Evolutionary conservation across 495 filamentous ascomycete species (phyloP).

Genomic region (Aspergillus leporis): DNA sequence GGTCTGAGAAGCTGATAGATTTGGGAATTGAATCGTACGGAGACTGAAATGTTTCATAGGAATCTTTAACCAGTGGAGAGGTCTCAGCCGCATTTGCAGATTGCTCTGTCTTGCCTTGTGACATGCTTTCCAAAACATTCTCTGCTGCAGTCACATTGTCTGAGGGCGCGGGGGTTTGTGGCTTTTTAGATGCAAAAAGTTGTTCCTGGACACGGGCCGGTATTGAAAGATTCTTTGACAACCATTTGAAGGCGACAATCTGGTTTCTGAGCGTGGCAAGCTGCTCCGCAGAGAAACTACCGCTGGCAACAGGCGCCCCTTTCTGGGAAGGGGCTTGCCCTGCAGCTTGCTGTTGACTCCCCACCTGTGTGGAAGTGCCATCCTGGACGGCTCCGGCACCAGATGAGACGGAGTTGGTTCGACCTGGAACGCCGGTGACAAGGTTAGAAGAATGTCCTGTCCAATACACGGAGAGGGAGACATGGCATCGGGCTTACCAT

Average conservation of each 20-base stretch:
- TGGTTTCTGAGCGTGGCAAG: conserved; percentile 70
- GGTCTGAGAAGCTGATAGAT: conserved; percentile 76
- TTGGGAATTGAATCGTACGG: conserved; percentile 60
- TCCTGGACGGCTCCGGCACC: conserved; percentile 34
- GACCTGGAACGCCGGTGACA: conserved; percentile 24
- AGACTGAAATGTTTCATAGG: conserved; percentile 64
- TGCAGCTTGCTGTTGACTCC: conserved; percentile 33
- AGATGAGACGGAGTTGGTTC: conserved; percentile 49
- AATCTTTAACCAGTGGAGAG: conserved; percentile 35
- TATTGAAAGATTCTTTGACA: conserved; percentile 78
- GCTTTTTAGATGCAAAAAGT: conserved; percentile 70
- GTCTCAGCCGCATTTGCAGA: conserved; percentile 34
- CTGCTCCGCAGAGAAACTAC: conserved; percentile 69
- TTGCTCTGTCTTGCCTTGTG: conserved; percentile 38
- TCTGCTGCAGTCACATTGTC: conserved; percentile 57
- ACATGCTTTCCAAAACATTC: conserved; percentile 50
- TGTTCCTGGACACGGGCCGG: conserved; percentile 71
- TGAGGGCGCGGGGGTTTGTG: conserved; percentile 56
- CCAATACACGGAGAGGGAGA: not conserved
- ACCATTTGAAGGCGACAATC: conserved; percentile 77
- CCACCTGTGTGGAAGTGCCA: conserved; percentile 23
- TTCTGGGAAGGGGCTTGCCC: conserved; percentile 25
- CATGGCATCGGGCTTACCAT: conserved; percentile 41
- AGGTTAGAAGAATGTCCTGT: conserved; percentile 2
- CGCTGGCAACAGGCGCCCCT: conserved; percentile 39